A percentile compares a stretch with the other conserved stretches of the same genome.
Conservation (phyloP, 192 early-diverging fungal species). For the Backusella sp. region DNA sequence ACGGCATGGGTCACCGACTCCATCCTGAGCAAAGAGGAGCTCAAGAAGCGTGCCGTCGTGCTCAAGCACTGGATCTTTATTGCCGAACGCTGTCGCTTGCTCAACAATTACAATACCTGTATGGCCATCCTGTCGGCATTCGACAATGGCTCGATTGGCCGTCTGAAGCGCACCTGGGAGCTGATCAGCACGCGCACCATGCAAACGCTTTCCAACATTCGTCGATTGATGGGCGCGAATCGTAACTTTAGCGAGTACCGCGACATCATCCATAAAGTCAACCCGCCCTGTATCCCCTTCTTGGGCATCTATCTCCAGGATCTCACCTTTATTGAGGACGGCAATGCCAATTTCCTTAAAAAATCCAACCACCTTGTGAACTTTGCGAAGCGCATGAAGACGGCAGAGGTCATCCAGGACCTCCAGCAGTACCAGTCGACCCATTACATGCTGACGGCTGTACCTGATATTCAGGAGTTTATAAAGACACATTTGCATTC, state of each 20-base stretch:
- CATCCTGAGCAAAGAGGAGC: constrained; percentile 78
- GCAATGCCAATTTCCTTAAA: constrained; percentile 72
- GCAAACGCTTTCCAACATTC: constrained; percentile 59
- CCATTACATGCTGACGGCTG: constrained; percentile 72
- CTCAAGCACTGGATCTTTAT: constrained; percentile 84
- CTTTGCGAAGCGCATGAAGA: constrained; percentile 85
- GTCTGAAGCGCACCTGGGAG: constrained; percentile 93
- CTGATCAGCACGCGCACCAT: constrained; percentile 45
- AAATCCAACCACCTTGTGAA: constrained; percentile 77
- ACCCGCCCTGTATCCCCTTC: constrained; percentile 80
- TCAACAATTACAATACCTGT: constrained; percentile 94
- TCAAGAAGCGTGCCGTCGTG: constrained; percentile 72
- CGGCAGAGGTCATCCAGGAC: constrained; percentile 83
- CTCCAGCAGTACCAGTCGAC: constrained; percentile 87
- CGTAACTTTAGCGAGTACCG: constrained; percentile 84
- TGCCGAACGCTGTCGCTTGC: constrained; percentile 68
- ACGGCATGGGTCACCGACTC: constrained; percentile 86
- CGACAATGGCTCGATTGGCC: constrained; percentile 80
- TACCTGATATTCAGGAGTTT: constrained; percentile 82
- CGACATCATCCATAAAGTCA: constrained; percentile 72
- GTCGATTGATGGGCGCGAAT: constrained; percentile 70
- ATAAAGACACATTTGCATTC: constrained; percentile 68
- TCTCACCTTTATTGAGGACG: constrained; percentile 88
- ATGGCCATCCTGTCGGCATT: constrained; percentile 86
- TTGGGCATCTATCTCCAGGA: constrained; percentile 83